phyloP scores from a whole-genome alignment of 441 rosid species.

The Daphne laureola region DNA sequence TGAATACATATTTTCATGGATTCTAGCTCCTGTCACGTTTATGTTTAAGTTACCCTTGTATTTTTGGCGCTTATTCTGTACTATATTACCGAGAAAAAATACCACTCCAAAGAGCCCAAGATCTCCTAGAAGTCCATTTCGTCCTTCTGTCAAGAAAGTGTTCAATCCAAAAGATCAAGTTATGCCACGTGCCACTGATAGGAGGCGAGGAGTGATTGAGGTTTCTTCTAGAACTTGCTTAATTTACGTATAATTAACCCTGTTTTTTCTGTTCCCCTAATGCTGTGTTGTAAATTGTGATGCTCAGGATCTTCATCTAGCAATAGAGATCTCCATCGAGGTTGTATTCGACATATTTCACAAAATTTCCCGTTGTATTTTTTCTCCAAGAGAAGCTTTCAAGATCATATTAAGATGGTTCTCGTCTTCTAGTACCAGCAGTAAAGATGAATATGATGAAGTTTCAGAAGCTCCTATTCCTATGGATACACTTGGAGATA shows the following conservation, averaged over 20 bases:
- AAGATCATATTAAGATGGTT: constrained; percentile 36
- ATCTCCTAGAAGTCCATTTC: constrained; percentile 25
- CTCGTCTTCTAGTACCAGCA: constrained; percentile 22
- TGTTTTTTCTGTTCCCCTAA: constrained; percentile 2
- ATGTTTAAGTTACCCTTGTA: constrained; percentile 40
- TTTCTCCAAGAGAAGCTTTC: constrained; percentile 62
- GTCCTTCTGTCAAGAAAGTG: constrained; percentile 28
- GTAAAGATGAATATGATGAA: constrained; percentile 14
- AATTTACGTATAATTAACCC: not conserved
- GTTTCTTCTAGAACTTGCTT: constrained; percentile 26
- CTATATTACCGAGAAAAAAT: constrained; percentile 17
- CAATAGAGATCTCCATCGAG: constrained; percentile 79
- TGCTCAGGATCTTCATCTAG: constrained; percentile 80
- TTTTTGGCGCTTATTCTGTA: constrained; percentile 32
- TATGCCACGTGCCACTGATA: constrained; percentile 65
- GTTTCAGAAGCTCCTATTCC: constrained; percentile 27
- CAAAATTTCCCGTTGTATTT: constrained; percentile 57
- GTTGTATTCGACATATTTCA: constrained; percentile 65
- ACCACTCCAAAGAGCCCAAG: constrained; percentile 21
- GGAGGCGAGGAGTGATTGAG: constrained; percentile 96
- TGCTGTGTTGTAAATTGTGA: constrained; percentile 3
- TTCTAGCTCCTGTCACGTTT: constrained; percentile 44
- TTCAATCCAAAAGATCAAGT: constrained; percentile 48
- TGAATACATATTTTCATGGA: constrained; percentile 41
- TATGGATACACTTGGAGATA: constrained; percentile 51